A percentile compares a stretch with the other conserved stretches of the same genome.
Evolutionary conservation across 352 stramenopile species (phyloP).

Genomic region (Phytophthora pisi): DNA sequence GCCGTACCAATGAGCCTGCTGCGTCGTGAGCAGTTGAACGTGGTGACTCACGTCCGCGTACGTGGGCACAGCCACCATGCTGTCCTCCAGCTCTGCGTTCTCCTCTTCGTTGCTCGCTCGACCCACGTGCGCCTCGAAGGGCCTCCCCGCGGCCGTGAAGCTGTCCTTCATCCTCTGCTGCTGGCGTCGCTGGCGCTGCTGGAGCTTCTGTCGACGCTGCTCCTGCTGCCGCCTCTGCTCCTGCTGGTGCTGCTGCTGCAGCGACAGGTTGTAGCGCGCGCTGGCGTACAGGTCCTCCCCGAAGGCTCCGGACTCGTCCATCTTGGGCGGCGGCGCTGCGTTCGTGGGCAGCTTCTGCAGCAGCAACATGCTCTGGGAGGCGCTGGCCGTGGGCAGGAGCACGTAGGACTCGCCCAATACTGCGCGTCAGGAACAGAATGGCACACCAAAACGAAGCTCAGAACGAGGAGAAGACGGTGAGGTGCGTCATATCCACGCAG

Average conservation of each 20-base stretch:
- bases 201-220: conserved; percentile 32
- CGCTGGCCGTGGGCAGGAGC: conserved; percentile 69
- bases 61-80: conserved; percentile 64
- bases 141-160: conserved; percentile 23
- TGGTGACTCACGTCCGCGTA: conserved; percentile 81
- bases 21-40: conserved; percentile 67
- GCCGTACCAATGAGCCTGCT: conserved; percentile 73
- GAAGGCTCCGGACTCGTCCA: conserved; percentile 39
- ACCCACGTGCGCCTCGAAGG: conserved; percentile 33
- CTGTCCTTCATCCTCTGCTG: conserved; percentile 37
- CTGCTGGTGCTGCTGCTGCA: conserved; percentile 47
- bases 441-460: conserved; percentile 10
- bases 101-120: conserved; percentile 29
- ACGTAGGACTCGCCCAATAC: conserved; percentile 79
- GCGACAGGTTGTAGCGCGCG: conserved; percentile 51
- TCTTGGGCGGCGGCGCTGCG: conserved; percentile 23
- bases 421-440: conserved; percentile 5
- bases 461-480: not conserved
- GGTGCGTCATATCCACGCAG: not conserved
- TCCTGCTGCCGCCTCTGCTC: conserved; percentile 34
- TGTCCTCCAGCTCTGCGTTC: conserved; percentile 48
- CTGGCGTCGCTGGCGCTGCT: conserved; percentile 31
- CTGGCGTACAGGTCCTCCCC: conserved; percentile 48
- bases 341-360: conserved; percentile 41
- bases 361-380: conserved; percentile 61